phyloP scores from a whole-genome alignment of 1,284 basidiomycete species.

The Sanghuangporus baumii region DNA sequence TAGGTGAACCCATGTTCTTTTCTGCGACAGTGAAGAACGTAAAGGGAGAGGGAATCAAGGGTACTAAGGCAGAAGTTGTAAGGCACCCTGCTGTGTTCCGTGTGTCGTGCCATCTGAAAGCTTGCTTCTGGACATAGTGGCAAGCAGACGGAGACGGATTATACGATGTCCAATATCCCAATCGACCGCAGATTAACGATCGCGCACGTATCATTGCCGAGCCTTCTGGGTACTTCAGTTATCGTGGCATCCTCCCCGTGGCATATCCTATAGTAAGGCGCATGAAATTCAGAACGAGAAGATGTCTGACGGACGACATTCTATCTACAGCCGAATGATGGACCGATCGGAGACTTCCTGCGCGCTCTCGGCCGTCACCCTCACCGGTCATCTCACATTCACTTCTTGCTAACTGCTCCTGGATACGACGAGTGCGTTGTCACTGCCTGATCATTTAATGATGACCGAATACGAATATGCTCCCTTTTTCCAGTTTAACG shows the following conservation, averaged over 20 bases:
- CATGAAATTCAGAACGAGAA: neutral
- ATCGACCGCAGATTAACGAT: conserved; percentile 32
- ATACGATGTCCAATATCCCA: conserved; percentile 36
- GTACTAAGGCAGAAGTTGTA: conserved; percentile 33
- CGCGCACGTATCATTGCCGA: conserved; percentile 33
- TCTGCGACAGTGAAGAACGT: conserved; percentile 31
- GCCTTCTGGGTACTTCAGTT: conserved; percentile 30
- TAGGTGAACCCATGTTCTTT: conserved; percentile 34
- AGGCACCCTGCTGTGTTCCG: conserved; percentile 7
- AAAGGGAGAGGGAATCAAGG: conserved; percentile 30
- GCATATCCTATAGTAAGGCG: conserved; percentile 32
- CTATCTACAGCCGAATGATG: conserved; percentile 30
- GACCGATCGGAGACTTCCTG: conserved; percentile 33
- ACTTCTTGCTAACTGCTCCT: conserved; percentile 32
- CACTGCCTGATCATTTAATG: neutral
- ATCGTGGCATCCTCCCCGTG: conserved; percentile 34
- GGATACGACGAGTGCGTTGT: conserved; percentile 32
- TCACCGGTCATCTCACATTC: conserved; percentile 36
- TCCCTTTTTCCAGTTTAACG: conserved; percentile 26
- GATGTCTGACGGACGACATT: neutral
- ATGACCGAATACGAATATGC: neutral
- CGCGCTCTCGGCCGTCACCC: conserved; percentile 33
- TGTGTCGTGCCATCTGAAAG: neutral
- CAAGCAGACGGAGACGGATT: conserved; percentile 37
- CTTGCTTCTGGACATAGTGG: conserved; percentile 27